A percentile compares a stretch with the other conserved stretches of the same genome.
These are phyloP conservation scores for Schrenkiella parvula DNA, from an alignment of 345 rosid species.

Conservation along the genomic window DNA sequence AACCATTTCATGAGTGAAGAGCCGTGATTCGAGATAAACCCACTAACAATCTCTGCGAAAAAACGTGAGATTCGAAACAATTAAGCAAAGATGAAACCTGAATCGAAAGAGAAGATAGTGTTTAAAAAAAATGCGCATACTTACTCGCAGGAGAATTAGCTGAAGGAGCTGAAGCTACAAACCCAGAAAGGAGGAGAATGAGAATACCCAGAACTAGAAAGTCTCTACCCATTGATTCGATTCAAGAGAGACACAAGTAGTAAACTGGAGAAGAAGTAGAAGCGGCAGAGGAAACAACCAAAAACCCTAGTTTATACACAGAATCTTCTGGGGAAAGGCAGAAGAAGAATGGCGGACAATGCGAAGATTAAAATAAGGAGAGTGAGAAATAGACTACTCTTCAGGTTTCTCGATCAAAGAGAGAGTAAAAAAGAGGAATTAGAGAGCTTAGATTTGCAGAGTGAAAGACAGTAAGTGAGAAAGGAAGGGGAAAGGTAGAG, in stretches of 20 bases:
- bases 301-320: constrained; percentile 24
- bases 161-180: constrained; percentile 58
- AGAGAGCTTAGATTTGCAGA: constrained; percentile 30
- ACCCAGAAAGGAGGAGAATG: constrained; percentile 49
- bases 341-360: constrained; percentile 13
- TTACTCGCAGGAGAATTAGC: constrained; percentile 83
- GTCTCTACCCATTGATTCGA: constrained; percentile 48
- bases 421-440: not conserved
- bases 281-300: not conserved
- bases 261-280: constrained; percentile 2
- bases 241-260: not conserved
- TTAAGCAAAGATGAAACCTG: constrained; percentile 15
- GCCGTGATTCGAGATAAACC: constrained; percentile 66
- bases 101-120: not conserved
- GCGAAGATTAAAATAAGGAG: constrained; percentile 10
- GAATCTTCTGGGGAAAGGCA: not conserved
- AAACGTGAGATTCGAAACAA: constrained; percentile 5
- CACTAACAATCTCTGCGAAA: constrained; percentile 78
- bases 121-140: constrained; percentile 17
- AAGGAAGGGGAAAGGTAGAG: not conserved
- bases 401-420: not conserved
- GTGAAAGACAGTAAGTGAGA: constrained; percentile 25
- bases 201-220: constrained; percentile 41
- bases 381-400: not conserved
- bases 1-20: constrained; percentile 79